Evolutionary conservation across 768 basidiomycete genomes (phyloP).

Genomic region (Suillus clintonianus): DNA sequence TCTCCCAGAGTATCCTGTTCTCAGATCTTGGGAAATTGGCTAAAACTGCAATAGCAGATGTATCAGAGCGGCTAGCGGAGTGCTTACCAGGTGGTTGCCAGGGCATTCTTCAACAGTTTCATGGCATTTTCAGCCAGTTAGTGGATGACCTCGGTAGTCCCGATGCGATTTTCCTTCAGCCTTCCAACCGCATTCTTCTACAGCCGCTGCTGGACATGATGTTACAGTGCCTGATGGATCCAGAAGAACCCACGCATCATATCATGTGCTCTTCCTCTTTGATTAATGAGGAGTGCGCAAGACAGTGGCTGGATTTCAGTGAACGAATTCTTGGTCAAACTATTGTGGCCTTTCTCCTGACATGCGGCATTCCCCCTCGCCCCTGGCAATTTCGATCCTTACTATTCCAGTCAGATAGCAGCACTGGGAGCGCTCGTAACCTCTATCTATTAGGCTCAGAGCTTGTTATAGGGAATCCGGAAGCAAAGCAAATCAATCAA

Average conservation of each 20-base stretch:
- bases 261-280: neutral
- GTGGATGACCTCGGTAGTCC: neutral
- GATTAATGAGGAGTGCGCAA: neutral
- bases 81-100: neutral
- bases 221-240: neutral
- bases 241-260: neutral
- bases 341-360: neutral
- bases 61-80: neutral
- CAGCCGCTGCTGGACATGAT: neutral
- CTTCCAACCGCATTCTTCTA: neutral
- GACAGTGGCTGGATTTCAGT: neutral
- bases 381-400: neutral
- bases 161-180: neutral
- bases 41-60: neutral
- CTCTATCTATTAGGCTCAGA: neutral
- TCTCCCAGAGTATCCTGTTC: neutral
- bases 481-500: neutral
- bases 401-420: neutral
- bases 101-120: neutral
- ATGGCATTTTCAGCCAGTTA: neutral
- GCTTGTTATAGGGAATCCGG: neutral
- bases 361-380: neutral
- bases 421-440: neutral
- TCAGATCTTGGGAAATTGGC: neutral
- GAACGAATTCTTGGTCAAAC: neutral